These are phyloP conservation scores for Fusarium sublunatum DNA, from an alignment of 2,329 filamentous ascomycete genomes.

Conservation along the genomic window DNA sequence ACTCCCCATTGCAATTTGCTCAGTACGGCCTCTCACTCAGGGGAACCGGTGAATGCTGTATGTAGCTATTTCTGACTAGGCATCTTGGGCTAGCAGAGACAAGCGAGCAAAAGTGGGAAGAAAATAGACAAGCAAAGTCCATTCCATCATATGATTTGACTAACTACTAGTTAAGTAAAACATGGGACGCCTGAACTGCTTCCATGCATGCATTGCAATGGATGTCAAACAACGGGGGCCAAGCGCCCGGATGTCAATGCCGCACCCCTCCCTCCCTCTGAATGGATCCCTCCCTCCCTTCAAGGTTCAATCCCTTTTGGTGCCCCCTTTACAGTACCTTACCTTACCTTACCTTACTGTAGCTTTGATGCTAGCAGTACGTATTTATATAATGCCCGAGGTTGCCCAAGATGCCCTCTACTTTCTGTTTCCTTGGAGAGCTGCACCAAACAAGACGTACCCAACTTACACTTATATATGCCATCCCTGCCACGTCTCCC, in stretches of 20 bases:
- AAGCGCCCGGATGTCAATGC: slow-evolving; percentile 38
- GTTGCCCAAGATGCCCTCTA: slow-evolving; percentile 16
- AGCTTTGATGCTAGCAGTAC: background rate
- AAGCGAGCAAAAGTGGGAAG: background rate
- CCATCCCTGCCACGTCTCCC: slow-evolving; percentile 33
- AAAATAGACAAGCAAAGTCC: slow-evolving; percentile 12
- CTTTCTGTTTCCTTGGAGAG: slow-evolving; percentile 8
- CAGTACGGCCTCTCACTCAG: background rate
- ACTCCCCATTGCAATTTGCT: too few relatives aligned
- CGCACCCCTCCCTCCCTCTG: slow-evolving; percentile 33
- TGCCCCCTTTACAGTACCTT: slow-evolving; percentile 20
- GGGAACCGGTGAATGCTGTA: background rate
- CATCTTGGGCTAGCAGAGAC: background rate
- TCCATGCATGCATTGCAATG: slow-evolving; percentile 8
- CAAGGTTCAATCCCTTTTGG: slow-evolving; percentile 23
- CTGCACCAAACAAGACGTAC: slow-evolving; percentile 22
- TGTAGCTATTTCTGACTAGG: too few relatives aligned
- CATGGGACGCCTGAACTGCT: slow-evolving; percentile 20
- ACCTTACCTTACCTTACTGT: slow-evolving; percentile 8
- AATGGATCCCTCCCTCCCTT: slow-evolving; percentile 11
- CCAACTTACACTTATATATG: slow-evolving; percentile 21
- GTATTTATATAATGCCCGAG: slow-evolving; percentile 33
- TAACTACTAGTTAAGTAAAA: background rate
- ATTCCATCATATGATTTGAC: slow-evolving; percentile 34
- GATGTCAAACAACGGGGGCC: slow-evolving; percentile 22